Evolutionary conservation across 2,329 filamentous ascomycete genomes (phyloP).

Genomic region (Sporothrix protearum): DNA sequence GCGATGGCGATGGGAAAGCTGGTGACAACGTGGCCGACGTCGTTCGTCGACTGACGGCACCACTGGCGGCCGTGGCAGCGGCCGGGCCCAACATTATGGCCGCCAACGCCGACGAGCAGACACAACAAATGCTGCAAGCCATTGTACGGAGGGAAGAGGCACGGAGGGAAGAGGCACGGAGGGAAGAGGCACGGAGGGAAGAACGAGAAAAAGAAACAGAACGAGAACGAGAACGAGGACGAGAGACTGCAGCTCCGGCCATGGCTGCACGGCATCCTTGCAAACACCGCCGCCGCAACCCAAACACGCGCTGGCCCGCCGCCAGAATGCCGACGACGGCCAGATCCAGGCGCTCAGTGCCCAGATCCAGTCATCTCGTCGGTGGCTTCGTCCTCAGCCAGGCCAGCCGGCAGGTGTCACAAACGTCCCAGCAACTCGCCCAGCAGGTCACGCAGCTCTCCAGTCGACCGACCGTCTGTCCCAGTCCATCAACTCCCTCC

Average conservation of each 20-base stretch:
- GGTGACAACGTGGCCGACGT: neutral
- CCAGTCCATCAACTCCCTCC: conserved; percentile 32
- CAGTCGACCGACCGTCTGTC: conserved; percentile 36
- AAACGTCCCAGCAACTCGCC: conserved; percentile 36
- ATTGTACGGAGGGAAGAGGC: conserved; percentile 11
- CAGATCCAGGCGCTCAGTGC: conserved; percentile 32
- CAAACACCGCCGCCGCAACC: conserved; percentile 32
- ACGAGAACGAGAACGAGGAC: too few species aligned
- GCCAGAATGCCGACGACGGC: conserved; percentile 30
- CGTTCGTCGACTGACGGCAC: conserved; percentile 9
- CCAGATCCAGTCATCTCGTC: conserved; percentile 34
- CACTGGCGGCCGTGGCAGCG: neutral
- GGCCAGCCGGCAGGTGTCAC: conserved; percentile 34
- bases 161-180: neutral
- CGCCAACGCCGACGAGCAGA: conserved; percentile 17
- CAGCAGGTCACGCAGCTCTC: conserved; percentile 33
- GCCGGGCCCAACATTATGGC: conserved; percentile 24
- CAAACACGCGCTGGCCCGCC: conserved; percentile 25
- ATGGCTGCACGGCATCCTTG: neutral
- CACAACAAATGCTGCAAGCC: conserved; percentile 18
- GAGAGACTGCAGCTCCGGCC: neutral
- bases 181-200: too few species aligned
- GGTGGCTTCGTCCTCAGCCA: conserved; percentile 33
- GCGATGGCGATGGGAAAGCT: too few species aligned
- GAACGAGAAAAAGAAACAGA: too few species aligned